Base-by-base conservation (phyloP, 2,329 filamentous ascomycete species). In the Fusarium sp. region DNA sequence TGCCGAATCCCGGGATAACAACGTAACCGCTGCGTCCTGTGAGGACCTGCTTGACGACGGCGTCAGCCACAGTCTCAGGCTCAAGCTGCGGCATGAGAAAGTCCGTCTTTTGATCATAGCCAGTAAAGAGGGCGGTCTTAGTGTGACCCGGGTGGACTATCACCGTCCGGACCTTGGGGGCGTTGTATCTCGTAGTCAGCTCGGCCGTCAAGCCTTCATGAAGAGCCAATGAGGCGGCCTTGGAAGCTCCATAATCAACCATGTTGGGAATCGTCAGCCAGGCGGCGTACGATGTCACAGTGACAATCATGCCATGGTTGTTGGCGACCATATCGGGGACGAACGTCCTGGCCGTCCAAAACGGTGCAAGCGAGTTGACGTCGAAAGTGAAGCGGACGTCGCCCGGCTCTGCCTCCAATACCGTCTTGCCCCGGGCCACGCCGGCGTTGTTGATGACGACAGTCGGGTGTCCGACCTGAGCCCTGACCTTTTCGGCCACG, bases 301-400 rank as follows among this genome's bases (percentile, higher is more conserved):
- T 94, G 25, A 94, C 91, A 45, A 95, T 81, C 87, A 93, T 93
- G 69, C 93, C 93, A 82, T 95, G 92, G 82, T 94, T 90, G 14
- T 79, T 79, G 9, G 82, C 79, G 61, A 92, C 82, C 87, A 95
- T 92, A 73, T 83, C 80, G 0, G 93, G 93, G 2, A 95, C 84
- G 81, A 94, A 94, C 66, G 91, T 88, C 78, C 90, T 88, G 8
- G 87, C 83, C n/a, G 91, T 86, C 85, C 88, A 91, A 84, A 90
- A 94, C 82, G 92, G 92, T 3, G 90, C 86, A 35, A 94, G 80
- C 0, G 90, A 85, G 82, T 95, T 95, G 76, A 95, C 90, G 68
- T 91, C 90, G 80, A 94, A 94, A 61, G 91, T 93, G 76, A 91
- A 89, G 40, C 89, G 88, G 71, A 93, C 86, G 73, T 91, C 88